Evolutionary conservation across 257 asterid genomes (phyloP).

Genomic region (Fraxinus pennsylvanica): DNA sequence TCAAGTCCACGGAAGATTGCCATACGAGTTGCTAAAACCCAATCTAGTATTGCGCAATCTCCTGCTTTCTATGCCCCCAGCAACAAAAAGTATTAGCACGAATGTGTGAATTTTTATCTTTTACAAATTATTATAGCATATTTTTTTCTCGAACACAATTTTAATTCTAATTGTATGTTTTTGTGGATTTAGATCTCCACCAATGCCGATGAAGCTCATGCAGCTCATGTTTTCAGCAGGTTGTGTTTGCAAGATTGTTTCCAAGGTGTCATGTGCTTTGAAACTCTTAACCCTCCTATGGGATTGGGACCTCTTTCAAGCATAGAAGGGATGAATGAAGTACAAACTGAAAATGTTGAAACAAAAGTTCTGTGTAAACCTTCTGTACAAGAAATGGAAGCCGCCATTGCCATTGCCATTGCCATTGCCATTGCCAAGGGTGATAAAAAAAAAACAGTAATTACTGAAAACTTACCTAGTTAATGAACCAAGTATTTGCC

Average conservation of each 20-base stretch:
- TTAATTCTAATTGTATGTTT: neutral
- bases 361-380: slow-evolving; percentile 72
- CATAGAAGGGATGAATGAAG: slow-evolving; percentile 16
- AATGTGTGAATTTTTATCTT: neutral
- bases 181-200: slow-evolving; percentile 67
- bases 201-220: slow-evolving; percentile 75
- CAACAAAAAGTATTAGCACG: neutral
- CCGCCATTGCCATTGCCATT: no score
- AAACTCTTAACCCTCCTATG: slow-evolving; percentile 64
- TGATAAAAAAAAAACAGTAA: slow-evolving; percentile 75
- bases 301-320: slow-evolving; percentile 18
- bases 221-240: slow-evolving; percentile 55
- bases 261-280: slow-evolving; percentile 84
- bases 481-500: neutral
- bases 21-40: slow-evolving; percentile 70
- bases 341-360: slow-evolving; percentile 15
- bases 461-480: neutral
- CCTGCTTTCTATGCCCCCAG: slow-evolving; percentile 77
- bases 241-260: slow-evolving; percentile 84
- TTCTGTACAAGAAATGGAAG: slow-evolving; percentile 62
- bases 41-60: slow-evolving; percentile 72
- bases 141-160: neutral
- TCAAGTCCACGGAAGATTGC: slow-evolving; percentile 80
- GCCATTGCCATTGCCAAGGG: slow-evolving; percentile 58
- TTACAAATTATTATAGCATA: neutral